Conservation (phyloP, 140 eudicot species). For the Cichorium intybus region DNA sequence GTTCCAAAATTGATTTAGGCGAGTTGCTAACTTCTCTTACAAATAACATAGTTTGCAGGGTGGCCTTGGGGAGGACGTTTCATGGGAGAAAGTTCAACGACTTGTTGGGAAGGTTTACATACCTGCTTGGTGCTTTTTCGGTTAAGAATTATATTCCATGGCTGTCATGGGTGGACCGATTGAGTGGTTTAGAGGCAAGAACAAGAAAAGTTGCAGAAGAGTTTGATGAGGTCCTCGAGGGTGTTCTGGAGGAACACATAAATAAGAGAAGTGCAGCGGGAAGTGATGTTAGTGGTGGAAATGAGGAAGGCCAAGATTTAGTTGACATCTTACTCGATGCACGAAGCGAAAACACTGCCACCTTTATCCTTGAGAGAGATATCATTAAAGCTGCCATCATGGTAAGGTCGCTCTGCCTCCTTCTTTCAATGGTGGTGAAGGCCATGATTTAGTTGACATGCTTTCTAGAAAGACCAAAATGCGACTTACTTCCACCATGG, state of each 20-base stretch:
- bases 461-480: too few species aligned
- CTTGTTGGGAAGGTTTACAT: neutral
- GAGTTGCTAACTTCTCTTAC: constrained; percentile 3
- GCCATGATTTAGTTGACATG: too few species aligned
- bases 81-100: constrained; percentile 13
- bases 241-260: constrained; percentile 21
- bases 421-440: too few species aligned
- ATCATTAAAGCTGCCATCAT: constrained; percentile 20
- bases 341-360: constrained; percentile 12
- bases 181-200: too few species aligned
- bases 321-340: constrained; percentile 28
- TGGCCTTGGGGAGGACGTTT: constrained; percentile 20
- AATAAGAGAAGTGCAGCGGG: neutral
- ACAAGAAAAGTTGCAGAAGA: neutral
- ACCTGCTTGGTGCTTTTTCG: neutral
- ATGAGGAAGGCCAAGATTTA: too few species aligned
- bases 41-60: too few species aligned
- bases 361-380: constrained; percentile 17
- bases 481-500: too few species aligned
- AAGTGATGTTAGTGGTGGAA: neutral
- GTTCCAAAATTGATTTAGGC: neutral
- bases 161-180: constrained; percentile 26
- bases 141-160: constrained; percentile 26
- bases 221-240: constrained; percentile 5
- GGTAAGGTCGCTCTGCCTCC: constrained; percentile 1